Conservation (phyloP, 2,329 filamentous ascomycete species). For the Penicillium janthinellum region DNA sequence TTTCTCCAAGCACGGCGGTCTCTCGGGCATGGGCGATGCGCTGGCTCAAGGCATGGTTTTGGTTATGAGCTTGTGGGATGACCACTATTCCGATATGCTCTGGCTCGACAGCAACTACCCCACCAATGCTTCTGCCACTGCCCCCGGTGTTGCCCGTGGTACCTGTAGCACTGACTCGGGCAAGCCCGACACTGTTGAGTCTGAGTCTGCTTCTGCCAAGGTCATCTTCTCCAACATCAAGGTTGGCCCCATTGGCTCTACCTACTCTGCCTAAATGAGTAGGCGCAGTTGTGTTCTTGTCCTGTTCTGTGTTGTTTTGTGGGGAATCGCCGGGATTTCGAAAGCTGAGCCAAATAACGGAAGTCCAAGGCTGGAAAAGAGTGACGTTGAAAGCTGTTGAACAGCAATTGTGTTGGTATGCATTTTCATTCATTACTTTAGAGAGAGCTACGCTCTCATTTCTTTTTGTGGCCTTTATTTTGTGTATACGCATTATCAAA, state of each 20-base stretch:
- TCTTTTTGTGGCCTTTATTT: background rate
- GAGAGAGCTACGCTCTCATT: slow-evolving; percentile 1
- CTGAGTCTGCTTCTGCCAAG: slow-evolving; percentile 49
- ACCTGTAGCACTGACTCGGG: slow-evolving; percentile 57
- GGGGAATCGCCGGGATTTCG: background rate
- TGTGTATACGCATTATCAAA: background rate
- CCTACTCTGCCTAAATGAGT: slow-evolving; percentile 38
- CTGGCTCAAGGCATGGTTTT: slow-evolving; percentile 63
- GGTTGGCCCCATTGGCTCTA: slow-evolving; percentile 60
- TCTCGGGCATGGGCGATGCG: slow-evolving; percentile 57
- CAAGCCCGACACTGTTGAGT: slow-evolving; percentile 54
- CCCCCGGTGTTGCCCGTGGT: slow-evolving; percentile 57
- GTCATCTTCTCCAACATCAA: slow-evolving; percentile 64
- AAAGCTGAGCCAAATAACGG: background rate
- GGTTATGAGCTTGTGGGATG: slow-evolving; percentile 64
- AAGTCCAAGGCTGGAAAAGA: background rate
- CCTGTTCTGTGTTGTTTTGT: background rate
- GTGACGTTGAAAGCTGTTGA: slow-evolving; percentile 2
- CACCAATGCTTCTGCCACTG: slow-evolving; percentile 43
- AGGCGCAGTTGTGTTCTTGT: background rate
- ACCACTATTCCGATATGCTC: slow-evolving; percentile 69
- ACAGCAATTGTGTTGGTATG: slow-evolving; percentile 5
- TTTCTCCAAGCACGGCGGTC: slow-evolving; percentile 59
- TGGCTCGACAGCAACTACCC: slow-evolving; percentile 73
- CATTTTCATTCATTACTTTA: slow-evolving; percentile 10